Conservation (phyloP, 1,284 basidiomycete genomes). For the Mycosarcoma mackinlayi region DNA sequence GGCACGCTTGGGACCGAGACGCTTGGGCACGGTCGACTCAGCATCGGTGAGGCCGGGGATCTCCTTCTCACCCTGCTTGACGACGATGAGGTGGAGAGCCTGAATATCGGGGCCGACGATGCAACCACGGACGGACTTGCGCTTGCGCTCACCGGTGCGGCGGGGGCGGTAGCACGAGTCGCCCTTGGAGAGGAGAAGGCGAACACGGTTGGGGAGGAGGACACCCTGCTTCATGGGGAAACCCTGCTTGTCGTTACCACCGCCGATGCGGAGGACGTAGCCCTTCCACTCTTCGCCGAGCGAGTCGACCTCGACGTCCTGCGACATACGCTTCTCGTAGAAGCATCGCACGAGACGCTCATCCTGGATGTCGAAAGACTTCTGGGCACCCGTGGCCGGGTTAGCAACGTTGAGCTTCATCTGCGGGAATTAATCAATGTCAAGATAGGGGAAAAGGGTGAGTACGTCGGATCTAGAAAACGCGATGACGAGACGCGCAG, state of each 20-base stretch:
- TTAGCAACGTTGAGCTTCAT: constrained; percentile 99
- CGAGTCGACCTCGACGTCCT: constrained; percentile 90
- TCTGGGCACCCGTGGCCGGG: constrained; percentile 94
- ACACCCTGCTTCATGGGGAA: constrained; percentile 99
- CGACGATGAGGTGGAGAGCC: constrained; percentile 91
- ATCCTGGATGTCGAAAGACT: constrained; percentile 89
- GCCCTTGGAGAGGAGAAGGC: constrained; percentile 90
- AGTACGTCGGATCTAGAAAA: constrained; percentile 9
- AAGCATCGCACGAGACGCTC: constrained; percentile 90
- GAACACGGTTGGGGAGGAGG: constrained; percentile 91
- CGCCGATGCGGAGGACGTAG: constrained; percentile 95
- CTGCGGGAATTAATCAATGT: too few species aligned
- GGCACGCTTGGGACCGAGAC: constrained; percentile 84
- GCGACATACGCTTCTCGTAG: constrained; percentile 94
- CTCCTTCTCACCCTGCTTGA: constrained; percentile 95
- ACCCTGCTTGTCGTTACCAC: constrained; percentile 85
- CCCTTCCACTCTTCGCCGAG: constrained; percentile 97
- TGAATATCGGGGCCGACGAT: constrained; percentile 94
- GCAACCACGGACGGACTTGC: constrained; percentile 98
- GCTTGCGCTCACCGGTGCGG: constrained; percentile 93
- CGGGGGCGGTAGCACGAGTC: constrained; percentile 97
- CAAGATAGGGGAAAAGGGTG: constrained; percentile 15
- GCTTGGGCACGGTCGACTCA: constrained; percentile 85
- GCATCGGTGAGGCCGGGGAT: constrained; percentile 90
- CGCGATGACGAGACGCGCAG: neutral